Evolutionary conservation across 1,284 basidiomycete species (phyloP).

Genomic region (Sanghuangporus sanghuang): DNA sequence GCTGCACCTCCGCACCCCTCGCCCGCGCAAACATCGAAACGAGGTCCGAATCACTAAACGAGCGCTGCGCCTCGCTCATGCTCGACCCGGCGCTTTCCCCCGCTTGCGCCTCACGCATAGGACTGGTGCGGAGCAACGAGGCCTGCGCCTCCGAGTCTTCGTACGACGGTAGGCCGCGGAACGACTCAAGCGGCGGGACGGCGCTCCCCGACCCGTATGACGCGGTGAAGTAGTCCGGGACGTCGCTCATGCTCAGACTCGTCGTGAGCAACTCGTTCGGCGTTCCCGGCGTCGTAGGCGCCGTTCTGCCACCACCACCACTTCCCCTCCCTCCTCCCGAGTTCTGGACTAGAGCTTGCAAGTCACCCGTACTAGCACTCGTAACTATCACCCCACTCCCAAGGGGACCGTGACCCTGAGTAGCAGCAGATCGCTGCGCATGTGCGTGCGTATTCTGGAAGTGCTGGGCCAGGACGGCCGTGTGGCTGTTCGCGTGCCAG

Average conservation of each 20-base stretch:
- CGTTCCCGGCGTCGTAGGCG: conserved; percentile 46
- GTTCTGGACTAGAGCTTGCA: background rate
- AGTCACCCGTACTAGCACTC: conserved; percentile 5
- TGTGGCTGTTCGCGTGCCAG: conserved; percentile 29
- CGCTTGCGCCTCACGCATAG: background rate
- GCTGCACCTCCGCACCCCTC: background rate
- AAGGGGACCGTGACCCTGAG: background rate
- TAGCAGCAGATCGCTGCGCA: conserved; percentile 6
- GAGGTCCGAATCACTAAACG: conserved; percentile 15
- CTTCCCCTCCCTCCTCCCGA: background rate
- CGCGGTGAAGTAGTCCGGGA: conserved; percentile 82
- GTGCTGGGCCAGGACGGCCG: conserved; percentile 18
- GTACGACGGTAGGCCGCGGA: conserved; percentile 75
- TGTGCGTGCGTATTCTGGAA: conserved; percentile 19
- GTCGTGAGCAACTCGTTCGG: background rate
- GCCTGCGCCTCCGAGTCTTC: conserved; percentile 41
- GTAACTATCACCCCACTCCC: background rate
- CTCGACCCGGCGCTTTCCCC: background rate
- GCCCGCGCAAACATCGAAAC: conserved; percentile 1
- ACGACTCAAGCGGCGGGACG: conserved; percentile 73
- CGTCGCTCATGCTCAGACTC: conserved; percentile 34
- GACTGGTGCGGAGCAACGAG: too few species aligned
- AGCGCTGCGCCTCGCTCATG: conserved; percentile 11
- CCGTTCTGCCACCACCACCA: conserved; percentile 35
- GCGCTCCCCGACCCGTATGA: conserved; percentile 74